Percentiles rank a stretch among this genome's conserved stretches.
phyloP scores from a whole-genome alignment of 2,329 filamentous ascomycete species.

The Aspergillus quadrilineatus region DNA sequence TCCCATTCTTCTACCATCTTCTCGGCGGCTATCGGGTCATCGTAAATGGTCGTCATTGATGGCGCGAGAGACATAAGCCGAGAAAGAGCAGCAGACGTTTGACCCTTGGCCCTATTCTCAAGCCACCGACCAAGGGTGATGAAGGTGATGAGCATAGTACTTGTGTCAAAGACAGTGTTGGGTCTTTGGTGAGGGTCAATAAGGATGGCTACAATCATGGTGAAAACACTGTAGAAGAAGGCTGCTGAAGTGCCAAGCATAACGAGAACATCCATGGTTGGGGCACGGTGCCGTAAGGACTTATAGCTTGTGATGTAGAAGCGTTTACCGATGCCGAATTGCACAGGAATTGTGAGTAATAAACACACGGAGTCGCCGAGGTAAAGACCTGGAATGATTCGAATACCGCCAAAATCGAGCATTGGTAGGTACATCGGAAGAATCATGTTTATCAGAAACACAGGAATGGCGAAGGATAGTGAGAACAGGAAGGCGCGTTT shows the following conservation, averaged over 20 bases:
- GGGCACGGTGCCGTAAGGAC: constrained; percentile 82
- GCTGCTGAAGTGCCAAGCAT: constrained; percentile 91
- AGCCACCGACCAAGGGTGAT: constrained; percentile 87
- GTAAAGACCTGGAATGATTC: constrained; percentile 72
- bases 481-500: constrained; percentile 75
- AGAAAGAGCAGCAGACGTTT: constrained; percentile 91
- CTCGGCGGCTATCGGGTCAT: constrained; percentile 87
- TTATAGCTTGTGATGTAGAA: constrained; percentile 95
- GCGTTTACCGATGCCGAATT: constrained; percentile 92
- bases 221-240: constrained; percentile 89
- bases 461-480: constrained; percentile 78
- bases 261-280: constrained; percentile 97
- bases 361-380: constrained; percentile 86
- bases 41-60: constrained; percentile 95
- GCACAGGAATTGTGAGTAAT: constrained; percentile 81
- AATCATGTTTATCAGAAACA: constrained; percentile 90
- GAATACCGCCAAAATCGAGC: constrained; percentile 72
- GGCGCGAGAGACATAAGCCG: constrained; percentile 93
- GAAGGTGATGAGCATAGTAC: constrained; percentile 97
- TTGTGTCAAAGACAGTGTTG: constrained; percentile 92
- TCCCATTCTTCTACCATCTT: constrained; percentile 82
- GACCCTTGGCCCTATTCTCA: constrained; percentile 92
- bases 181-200: constrained; percentile 75
- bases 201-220: constrained; percentile 79
- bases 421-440: constrained; percentile 78